Percentiles rank a stretch among this genome's conserved stretches.
Evolutionary conservation across 1,284 basidiomycete species (phyloP).

Genomic region (Tausonia pullulans): DNA sequence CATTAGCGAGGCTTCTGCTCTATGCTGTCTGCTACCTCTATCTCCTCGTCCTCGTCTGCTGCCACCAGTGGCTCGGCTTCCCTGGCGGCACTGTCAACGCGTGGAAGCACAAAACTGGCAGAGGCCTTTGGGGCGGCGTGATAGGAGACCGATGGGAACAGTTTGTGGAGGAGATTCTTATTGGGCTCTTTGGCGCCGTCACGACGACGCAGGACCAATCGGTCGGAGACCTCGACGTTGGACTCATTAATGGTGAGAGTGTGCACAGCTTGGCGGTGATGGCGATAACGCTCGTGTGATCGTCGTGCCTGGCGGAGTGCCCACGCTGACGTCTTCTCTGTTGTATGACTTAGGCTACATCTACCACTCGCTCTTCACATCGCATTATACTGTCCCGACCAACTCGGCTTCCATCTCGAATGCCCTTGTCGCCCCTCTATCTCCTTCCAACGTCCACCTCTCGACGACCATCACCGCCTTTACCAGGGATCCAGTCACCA

Average conservation of each 20-base stretch:
- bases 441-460: constrained; percentile 41
- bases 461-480: constrained; percentile 43
- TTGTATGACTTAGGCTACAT: constrained; percentile 43
- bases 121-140: constrained; percentile 7
- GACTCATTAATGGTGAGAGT: constrained; percentile 47
- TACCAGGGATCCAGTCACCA: constrained; percentile 41
- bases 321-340: background rate
- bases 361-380: constrained; percentile 48
- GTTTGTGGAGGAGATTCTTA: constrained; percentile 46
- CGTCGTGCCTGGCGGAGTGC: background rate
- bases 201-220: constrained; percentile 48
- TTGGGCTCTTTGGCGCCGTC: constrained; percentile 59
- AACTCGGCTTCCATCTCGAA: constrained; percentile 46
- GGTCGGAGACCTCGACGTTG: constrained; percentile 46
- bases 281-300: background rate
- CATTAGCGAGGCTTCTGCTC: constrained; percentile 29
- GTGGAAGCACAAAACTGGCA: background rate
- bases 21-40: constrained; percentile 45
- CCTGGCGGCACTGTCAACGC: constrained; percentile 24
- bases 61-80: constrained; percentile 34
- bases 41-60: constrained; percentile 43
- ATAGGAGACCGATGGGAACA: constrained; percentile 38
- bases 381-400: constrained; percentile 49
- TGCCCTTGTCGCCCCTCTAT: constrained; percentile 38
- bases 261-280: background rate